A percentile compares a stretch with the other conserved stretches of the same genome.
These are phyloP conservation scores for Actinomortierella ambigua DNA, from an alignment of 371 early-diverging fungal genomes.

Conservation along the genomic window DNA sequence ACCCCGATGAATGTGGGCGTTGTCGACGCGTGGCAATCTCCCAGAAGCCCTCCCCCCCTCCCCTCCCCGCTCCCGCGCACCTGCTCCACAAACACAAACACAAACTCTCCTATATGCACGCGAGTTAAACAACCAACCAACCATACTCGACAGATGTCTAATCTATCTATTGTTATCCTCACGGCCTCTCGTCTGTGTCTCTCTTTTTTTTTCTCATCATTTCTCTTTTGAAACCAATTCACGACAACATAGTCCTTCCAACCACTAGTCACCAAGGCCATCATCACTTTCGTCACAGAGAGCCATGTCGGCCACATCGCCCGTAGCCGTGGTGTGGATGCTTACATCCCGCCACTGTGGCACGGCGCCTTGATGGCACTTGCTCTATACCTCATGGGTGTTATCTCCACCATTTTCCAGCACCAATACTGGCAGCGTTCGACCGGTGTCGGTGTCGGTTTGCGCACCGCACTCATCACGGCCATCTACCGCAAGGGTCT, in stretches of 20 bases:
- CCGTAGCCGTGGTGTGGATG: neutral
- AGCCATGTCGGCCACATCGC: conserved; percentile 14
- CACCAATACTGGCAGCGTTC: conserved; percentile 49
- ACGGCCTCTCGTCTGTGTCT: conserved; percentile 5
- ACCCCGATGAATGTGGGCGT: too few relatives aligned
- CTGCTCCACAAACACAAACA: too few relatives aligned
- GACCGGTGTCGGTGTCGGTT: conserved; percentile 49
- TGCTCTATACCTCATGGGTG: conserved; percentile 43
- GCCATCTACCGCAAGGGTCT: conserved; percentile 68
- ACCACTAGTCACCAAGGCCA: conserved; percentile 43
- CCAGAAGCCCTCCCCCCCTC: too few relatives aligned
- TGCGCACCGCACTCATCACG: conserved; percentile 57
- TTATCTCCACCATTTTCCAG: conserved; percentile 25
- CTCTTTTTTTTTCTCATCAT: conserved; percentile 4
- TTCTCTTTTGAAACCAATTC: conserved; percentile 2
- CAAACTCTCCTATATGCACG: too few relatives aligned
- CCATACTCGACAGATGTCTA: too few relatives aligned
- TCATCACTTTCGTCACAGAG: conserved; percentile 18
- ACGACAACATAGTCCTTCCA: conserved; percentile 24
- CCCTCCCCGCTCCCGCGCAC: too few relatives aligned
- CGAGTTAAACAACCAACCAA: too few relatives aligned
- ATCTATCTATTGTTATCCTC: too few relatives aligned
- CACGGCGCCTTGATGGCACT: conserved; percentile 43
- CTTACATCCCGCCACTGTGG: conserved; percentile 28
- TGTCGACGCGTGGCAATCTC: too few relatives aligned